Evolutionary conservation across 805 yeast species (phyloP).

Genomic region (Candida cerambycidarum): DNA sequence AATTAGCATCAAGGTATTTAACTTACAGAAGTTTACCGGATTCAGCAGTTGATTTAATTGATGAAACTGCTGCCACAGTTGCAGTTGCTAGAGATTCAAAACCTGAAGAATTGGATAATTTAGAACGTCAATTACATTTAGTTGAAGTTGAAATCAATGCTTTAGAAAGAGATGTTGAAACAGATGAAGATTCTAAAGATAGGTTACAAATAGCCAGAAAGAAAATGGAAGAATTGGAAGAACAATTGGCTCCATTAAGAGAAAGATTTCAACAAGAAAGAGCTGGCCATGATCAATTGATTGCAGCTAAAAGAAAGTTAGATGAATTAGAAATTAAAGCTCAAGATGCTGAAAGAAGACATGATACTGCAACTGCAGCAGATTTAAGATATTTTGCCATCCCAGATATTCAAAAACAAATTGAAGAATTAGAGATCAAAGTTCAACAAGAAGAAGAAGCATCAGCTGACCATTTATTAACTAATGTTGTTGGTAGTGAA

Average conservation of each 20-base stretch:
- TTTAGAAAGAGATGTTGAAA: slow-evolving; percentile 89
- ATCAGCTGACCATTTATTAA: slow-evolving; percentile 65
- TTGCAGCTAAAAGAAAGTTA: slow-evolving; percentile 81
- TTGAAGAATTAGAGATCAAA: slow-evolving; percentile 68
- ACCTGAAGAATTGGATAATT: slow-evolving; percentile 92
- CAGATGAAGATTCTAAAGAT: slow-evolving; percentile 80
- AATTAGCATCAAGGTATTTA: slow-evolving; percentile 87
- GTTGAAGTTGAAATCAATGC: slow-evolving; percentile 96
- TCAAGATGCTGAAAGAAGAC: slow-evolving; percentile 93
- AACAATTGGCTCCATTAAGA: slow-evolving; percentile 78
- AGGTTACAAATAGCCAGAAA: slow-evolving; percentile 77
- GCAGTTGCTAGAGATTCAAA: slow-evolving; percentile 98
- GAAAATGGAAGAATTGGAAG: slow-evolving; percentile 79
- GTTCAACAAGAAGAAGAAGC: slow-evolving; percentile 76
- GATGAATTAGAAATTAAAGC: slow-evolving; percentile 94
- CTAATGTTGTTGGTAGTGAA: slow-evolving; percentile 88
- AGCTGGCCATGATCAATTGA: slow-evolving; percentile 87
- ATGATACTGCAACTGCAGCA: slow-evolving; percentile 91
- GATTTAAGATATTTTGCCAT: slow-evolving; percentile 96
- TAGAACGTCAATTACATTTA: slow-evolving; percentile 89
- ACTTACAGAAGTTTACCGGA: slow-evolving; percentile 96
- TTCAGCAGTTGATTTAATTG: slow-evolving; percentile 94
- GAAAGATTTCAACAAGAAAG: slow-evolving; percentile 85
- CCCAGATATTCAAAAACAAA: slow-evolving; percentile 82
- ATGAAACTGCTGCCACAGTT: slow-evolving; percentile 94